Base-by-base conservation (phyloP, 164 flowering plant genomes). In the Umbellularia californica region DNA sequence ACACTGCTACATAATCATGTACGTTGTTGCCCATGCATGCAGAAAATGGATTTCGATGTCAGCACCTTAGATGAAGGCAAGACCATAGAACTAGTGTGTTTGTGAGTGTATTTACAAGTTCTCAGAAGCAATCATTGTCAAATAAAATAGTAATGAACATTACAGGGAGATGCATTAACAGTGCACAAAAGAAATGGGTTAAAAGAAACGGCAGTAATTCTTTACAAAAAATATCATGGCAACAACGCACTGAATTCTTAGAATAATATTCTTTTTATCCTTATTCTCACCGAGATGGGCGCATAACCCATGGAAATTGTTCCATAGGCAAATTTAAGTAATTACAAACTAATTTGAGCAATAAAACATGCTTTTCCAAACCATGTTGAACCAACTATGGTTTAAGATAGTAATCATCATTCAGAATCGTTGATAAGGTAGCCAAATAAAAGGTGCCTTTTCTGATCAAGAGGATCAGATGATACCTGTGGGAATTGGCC, bases 401-500 rank as follows among this genome's bases (percentile, higher is more conserved):
- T 23, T 9, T 24, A 12, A 65, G 12, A 23, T 20, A 23, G 17
- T 24, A 65, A 23, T 14, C 13, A 24, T 25, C 11, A 65, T 7
- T 64, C 17, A 65, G 17, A 65, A 14, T 6, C 27, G 30, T 23
- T 23, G 5, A 65, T 65, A 11, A 65, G 24, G 17, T 28, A 65
- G 30, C 68, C 24, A 67, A 17, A 55, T 1, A 30, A 67, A 67
- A 19, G 12, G 28, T 67, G 9, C 28, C 69, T 72, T 62, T 68
- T n/a, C 24, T 50, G 23, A 65, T 51, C 70, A 50, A 17, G 19
- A 13, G 24, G 51, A 66, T 33, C 64, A 65, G n/a, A 73, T 67
- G 65, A 72, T 83, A 92, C 98, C 97, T 86, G 94, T 58, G 83
- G 91, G 67, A 84, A 80, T 24, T 86, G 94, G 28, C 81, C 81